These are phyloP conservation scores for Auxenochlorella protothecoides DNA, from an alignment of 139 green algal species.

Conservation along the genomic window DNA sequence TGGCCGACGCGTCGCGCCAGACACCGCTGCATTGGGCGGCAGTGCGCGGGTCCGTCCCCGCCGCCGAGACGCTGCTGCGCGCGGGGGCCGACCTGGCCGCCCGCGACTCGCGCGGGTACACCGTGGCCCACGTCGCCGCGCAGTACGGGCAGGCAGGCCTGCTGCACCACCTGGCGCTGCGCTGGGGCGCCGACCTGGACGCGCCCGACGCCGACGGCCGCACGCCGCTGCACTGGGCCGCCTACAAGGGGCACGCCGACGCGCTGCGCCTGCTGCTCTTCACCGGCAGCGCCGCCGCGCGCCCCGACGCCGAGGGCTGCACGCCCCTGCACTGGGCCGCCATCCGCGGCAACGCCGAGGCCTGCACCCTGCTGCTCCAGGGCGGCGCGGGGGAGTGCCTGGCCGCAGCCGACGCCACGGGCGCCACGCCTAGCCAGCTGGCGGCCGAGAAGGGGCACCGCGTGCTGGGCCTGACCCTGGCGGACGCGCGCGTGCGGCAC, in stretches of 20 bases:
- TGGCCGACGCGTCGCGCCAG: constrained; percentile 63
- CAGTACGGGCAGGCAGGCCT: constrained; percentile 93
- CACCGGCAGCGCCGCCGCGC: constrained; percentile 44
- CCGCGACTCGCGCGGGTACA: constrained; percentile 54
- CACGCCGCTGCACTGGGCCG: constrained; percentile 66
- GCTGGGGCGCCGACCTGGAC: constrained; percentile 78
- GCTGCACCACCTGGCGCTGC: constrained; percentile 78
- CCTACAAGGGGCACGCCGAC: constrained; percentile 80
- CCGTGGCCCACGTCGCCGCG: constrained; percentile 70
- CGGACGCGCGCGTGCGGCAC: constrained; percentile 17
- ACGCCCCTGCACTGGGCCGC: constrained; percentile 94
- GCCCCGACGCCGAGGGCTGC: constrained; percentile 80
- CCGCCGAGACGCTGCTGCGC: constrained; percentile 65
- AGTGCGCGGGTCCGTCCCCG: constrained; percentile 61
- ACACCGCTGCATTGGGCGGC: constrained; percentile 79
- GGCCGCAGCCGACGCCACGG: constrained; percentile 59
- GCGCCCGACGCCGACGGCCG: constrained; percentile 48
- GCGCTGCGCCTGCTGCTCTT: constrained; percentile 84
- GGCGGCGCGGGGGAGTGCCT: constrained; percentile 52
- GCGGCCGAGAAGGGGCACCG: constrained; percentile 86
- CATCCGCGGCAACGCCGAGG: constrained; percentile 85
- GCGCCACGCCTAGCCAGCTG: constrained; percentile 76
- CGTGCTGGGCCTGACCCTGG: constrained; percentile 53
- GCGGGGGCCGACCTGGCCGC: constrained; percentile 33
- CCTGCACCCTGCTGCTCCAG: constrained; percentile 78